These are phyloP conservation scores for Colletotrichum liriopes DNA, from an alignment of 2,329 filamentous ascomycete species.

Conservation along the genomic window DNA sequence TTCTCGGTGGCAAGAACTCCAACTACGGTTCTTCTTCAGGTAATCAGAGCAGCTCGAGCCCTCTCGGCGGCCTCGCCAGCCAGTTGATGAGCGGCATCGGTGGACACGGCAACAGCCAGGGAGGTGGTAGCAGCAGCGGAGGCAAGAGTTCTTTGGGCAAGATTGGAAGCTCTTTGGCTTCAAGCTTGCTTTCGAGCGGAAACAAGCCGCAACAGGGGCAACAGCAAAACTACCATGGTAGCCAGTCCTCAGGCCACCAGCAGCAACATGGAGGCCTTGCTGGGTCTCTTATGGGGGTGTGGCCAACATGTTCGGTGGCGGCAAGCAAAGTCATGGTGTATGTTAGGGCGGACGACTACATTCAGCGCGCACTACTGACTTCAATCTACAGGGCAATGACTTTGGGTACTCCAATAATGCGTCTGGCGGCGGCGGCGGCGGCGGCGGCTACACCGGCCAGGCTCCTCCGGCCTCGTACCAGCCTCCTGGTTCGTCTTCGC, in stretches of 20 bases:
- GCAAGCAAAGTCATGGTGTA: constrained; percentile 60
- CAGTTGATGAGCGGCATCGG: constrained; percentile 61
- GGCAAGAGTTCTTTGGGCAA: constrained; percentile 64
- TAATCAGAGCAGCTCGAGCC: constrained; percentile 55
- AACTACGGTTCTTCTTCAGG: constrained; percentile 48
- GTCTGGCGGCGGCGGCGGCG: constrained; percentile 48
- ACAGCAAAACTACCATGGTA: constrained; percentile 65
- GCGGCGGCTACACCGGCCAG: constrained; percentile 73
- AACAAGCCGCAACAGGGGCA: constrained; percentile 61
- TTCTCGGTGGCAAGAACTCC: constrained; percentile 66
- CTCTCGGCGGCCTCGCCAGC: constrained; percentile 63
- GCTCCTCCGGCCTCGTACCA: constrained; percentile 76
- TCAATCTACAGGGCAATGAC: constrained; percentile 62
- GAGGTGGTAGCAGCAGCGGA: constrained; percentile 51
- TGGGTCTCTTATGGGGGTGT: constrained; percentile 71
- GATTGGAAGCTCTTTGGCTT: constrained; percentile 71
- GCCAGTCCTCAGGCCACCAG: constrained; percentile 55
- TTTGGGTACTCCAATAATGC: constrained; percentile 73
- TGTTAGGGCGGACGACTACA: constrained; percentile 40
- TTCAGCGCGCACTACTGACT: constrained; percentile 42
- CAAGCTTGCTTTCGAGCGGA: constrained; percentile 67
- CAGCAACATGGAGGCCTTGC: constrained; percentile 64
- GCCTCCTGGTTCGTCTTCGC: constrained; percentile 47
- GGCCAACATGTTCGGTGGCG: constrained; percentile 67
- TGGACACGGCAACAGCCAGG: constrained; percentile 47